Evolutionary conservation across 2,329 filamentous ascomycete species (phyloP), one percentile per base, ranked within the genome.

Genomic region (Penicillium polonicum): DNA sequence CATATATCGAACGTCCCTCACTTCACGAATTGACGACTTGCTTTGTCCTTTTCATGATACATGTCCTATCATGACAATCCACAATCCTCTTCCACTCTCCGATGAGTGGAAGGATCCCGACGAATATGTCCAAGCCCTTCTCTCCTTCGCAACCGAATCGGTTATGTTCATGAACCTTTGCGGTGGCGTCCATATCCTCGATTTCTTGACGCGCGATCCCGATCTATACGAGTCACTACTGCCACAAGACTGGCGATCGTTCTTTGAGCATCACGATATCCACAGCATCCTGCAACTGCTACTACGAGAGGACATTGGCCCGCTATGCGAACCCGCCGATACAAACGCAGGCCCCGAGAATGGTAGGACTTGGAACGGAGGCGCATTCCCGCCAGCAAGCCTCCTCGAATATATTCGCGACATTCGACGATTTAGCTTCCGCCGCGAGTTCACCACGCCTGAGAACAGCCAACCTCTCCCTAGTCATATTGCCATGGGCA

Each of bases 111-210:
- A 78, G 27, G 85, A 84, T 46, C 77, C 86, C 12, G 90, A 96
- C 48, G 83, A 86, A 56, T 97, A 96, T 73, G 83, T 96, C 50
- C 81, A 89, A 25, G 87, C 86, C 29, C 83, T 97, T 17, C 80
- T 97, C 25, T 73, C 85, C 17, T 96, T 97, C 68, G 84, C 87
- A 3, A 86, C 86, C 8, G 86, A 85, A 3, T 90, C 88, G 45
- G 84, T 87, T 53, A 80, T 91, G 2, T 91, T 97, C 65, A 88
- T 90, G 63, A 90, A 90, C 25, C 82, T 97, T 17, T 96, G 92
- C 71, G 93, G 93, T 50, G 92, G 92, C 15, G 90, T 97, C 0
- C 93, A 99, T 71, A 92, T 97, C 62, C 82, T 97, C 55, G 94
- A 97, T 74, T 97, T 97, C 75, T 92, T 96, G 78, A 97, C 91